Conservation (phyloP, 176 grass and related monocot species). For the Leersia perrieri region DNA sequence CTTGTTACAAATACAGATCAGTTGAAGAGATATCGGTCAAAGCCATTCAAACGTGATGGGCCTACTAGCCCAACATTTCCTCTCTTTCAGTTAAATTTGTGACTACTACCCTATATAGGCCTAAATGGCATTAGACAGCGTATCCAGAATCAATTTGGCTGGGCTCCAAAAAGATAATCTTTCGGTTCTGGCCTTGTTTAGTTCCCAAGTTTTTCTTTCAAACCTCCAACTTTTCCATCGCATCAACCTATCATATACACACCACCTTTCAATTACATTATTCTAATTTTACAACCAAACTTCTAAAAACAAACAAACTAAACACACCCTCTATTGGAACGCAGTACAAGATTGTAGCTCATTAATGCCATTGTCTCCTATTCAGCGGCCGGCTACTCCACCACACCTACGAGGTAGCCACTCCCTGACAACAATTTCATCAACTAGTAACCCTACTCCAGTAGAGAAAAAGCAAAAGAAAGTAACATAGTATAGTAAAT, state of each 20-base stretch:
- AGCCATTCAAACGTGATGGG: background rate
- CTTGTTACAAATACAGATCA: background rate
- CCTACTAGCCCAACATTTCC: background rate
- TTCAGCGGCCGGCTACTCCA: constrained; percentile 34
- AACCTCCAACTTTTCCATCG: too few species aligned
- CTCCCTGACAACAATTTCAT: constrained; percentile 22
- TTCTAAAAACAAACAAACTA: too few species aligned
- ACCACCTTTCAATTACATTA: too few species aligned
- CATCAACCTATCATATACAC: too few species aligned
- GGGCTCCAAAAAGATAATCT: background rate
- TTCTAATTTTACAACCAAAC: too few species aligned
- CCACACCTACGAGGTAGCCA: constrained; percentile 28
- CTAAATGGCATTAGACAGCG: background rate
- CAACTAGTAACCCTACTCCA: background rate
- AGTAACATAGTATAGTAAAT: too few species aligned
- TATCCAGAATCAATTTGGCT: background rate
- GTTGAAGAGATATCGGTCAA: background rate
- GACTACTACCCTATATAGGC: background rate
- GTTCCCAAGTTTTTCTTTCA: too few species aligned
- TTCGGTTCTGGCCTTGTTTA: too few species aligned
- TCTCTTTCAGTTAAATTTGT: background rate
- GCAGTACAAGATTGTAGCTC: constrained; percentile 36
- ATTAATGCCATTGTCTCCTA: constrained; percentile 44
- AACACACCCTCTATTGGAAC: constrained; percentile 28
- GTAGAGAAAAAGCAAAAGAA: background rate